phyloP scores from a whole-genome alignment of 2,329 filamentous ascomycete genomes.

The Aspergillus pseudoglaucus region DNA sequence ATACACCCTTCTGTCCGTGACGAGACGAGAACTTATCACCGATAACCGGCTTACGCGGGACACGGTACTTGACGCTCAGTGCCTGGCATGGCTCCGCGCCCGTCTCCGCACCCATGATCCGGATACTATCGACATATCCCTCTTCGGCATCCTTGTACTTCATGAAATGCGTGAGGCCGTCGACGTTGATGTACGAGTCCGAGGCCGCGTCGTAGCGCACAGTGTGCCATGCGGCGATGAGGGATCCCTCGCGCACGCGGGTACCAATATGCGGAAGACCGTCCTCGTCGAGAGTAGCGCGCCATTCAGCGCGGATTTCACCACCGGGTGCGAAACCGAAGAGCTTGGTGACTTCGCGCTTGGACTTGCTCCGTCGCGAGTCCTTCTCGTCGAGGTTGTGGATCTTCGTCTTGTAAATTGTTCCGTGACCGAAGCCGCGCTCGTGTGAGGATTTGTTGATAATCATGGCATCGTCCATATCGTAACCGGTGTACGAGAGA shows the following conservation, averaged over 20 bases:
- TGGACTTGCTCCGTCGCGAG: slow-evolving; percentile 57
- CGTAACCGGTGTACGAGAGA: slow-evolving; percentile 97
- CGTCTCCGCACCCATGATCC: slow-evolving; percentile 77
- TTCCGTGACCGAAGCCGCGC: slow-evolving; percentile 89
- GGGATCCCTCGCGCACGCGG: slow-evolving; percentile 70
- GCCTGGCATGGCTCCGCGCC: slow-evolving; percentile 79
- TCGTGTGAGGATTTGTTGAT: slow-evolving; percentile 96
- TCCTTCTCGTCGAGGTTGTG: slow-evolving; percentile 75
- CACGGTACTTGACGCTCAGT: slow-evolving; percentile 84
- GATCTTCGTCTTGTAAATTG: slow-evolving; percentile 96
- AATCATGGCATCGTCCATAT: slow-evolving; percentile 99
- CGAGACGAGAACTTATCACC: slow-evolving; percentile 99
- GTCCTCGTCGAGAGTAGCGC: slow-evolving; percentile 73
- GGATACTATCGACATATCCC: slow-evolving; percentile 87
- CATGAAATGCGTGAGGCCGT: slow-evolving; percentile 78
- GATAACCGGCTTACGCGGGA: slow-evolving; percentile 84
- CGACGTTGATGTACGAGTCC: slow-evolving; percentile 73
- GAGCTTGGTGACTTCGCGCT: slow-evolving; percentile 67
- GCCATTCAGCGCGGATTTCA: slow-evolving; percentile 63
- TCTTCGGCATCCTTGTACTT: slow-evolving; percentile 91
- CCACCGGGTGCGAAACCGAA: slow-evolving; percentile 85
- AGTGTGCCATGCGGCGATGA: slow-evolving; percentile 82
- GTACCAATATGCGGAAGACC: slow-evolving; percentile 77
- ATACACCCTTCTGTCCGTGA: slow-evolving; percentile 96
- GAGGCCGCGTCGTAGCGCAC: slow-evolving; percentile 69